phyloP scores from a whole-genome alignment of 2,329 filamentous ascomycete species.

The Venturia nashicola region DNA sequence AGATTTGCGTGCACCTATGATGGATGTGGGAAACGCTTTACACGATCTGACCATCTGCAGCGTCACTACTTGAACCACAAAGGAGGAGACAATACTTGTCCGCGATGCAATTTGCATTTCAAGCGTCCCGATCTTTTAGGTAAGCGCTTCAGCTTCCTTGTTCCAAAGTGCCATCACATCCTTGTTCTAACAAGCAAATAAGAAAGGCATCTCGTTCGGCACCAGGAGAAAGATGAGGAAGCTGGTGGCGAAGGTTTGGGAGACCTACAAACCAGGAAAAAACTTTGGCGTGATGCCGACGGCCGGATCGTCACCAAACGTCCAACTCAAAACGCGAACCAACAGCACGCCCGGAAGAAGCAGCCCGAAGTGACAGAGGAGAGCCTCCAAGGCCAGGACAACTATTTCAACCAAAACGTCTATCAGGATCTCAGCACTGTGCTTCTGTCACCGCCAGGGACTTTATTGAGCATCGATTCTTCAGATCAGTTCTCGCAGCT shows the following conservation, averaged over 20 bases:
- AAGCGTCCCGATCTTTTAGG: conserved; percentile 47
- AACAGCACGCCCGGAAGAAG: not conserved
- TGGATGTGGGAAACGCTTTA: conserved; percentile 42
- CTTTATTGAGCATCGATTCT: not conserved
- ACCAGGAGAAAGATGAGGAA: conserved; percentile 43
- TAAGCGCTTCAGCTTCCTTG: conserved; percentile 19
- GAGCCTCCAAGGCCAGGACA: not conserved
- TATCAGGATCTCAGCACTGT: not conserved
- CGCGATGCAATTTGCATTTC: conserved; percentile 48
- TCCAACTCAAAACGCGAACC: conserved; percentile 14
- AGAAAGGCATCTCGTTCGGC: conserved; percentile 46
- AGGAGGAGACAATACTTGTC: conserved; percentile 40
- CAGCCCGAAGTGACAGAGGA: not conserved
- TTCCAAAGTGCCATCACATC: conserved; percentile 11
- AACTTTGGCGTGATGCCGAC: conserved; percentile 42
- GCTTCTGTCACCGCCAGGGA: not conserved
- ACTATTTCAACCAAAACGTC: not conserved
- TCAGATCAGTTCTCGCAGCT: not conserved
- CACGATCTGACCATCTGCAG: conserved; percentile 45
- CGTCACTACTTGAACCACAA: conserved; percentile 46
- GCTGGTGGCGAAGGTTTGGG: conserved; percentile 40
- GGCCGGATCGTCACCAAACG: conserved; percentile 39
- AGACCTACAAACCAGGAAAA: conserved; percentile 41
- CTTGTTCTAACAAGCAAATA: conserved; percentile 16
- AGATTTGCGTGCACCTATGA: conserved; percentile 32